Base-by-base conservation (phyloP, 306 rosid species). In the Malus sylvestris region DNA sequence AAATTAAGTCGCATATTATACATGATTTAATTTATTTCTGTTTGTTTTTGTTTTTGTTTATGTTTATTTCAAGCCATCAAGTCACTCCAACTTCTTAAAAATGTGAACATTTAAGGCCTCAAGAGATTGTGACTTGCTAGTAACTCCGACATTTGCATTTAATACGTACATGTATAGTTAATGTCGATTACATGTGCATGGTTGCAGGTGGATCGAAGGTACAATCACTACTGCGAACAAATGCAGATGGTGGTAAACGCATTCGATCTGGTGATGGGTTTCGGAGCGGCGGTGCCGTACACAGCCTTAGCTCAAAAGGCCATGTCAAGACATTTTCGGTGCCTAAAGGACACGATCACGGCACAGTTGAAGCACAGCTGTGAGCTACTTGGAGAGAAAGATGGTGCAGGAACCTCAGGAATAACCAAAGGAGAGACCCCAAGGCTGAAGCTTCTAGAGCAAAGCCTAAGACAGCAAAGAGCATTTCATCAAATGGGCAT, bases 161-260 rank as follows among this genome's bases (percentile, higher is more conserved):
- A 74, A 61, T 27, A n/a, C 29, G 15, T 27, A 58, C 62, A 10
- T n/a, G 29, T 58, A 58, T 58, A n/a, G 23, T n/a, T 22, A 40
- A 63, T 62, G 3, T 27, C 3, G 20, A 57, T 57, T 11, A 19
- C 23, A 66, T 52, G 10, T 67, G 67, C 74, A 49, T 76, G 74
- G 51, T 2, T 79, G 66, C 89, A 95, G 99, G 99, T 96, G 78
- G 99, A 96, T 13, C 74, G 97, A 10, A 87, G 99, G 84, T 96
- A 96, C 89, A 93, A 90, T 86, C 81, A 91, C 75, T 96, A 96
- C 75, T 86, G 99, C 29, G 99, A 92, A 64, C 99, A 96, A 76
- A 96, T 96, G 99, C 97, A 91, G 58, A 93, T 91, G 96, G 98
- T 96, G 33, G 96, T 91, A 72, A 96, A 91, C 81, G 91, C 98